Base-by-base conservation (phyloP, 2,329 filamentous ascomycete genomes). In the Colletotrichum incanum region DNA sequence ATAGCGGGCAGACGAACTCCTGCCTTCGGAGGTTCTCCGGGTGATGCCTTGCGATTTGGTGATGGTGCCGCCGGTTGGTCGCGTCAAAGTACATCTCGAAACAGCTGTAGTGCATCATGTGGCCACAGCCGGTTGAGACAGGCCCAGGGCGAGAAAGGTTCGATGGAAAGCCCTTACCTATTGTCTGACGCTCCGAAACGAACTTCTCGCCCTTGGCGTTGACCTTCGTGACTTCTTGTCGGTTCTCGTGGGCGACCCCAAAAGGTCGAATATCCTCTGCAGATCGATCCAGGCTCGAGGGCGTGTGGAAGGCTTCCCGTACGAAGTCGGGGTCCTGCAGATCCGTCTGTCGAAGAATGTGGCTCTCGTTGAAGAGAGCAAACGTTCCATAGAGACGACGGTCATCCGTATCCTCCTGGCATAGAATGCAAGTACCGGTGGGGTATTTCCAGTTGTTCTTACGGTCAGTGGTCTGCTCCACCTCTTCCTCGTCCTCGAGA, bases 81-180 rank as follows among this genome's bases (percentile, higher is more conserved):
- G 96, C 94, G 56, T 93, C 90, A 75, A 94, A 93, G 79, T 98
- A 99, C 50, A 93, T 90, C 78, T 98, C 95, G 79, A 99, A 99
- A 83, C 96, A 99, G 76, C 90, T 91, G 80, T 94, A 98, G 81
- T 99, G 96, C 96, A 99, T 99, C 78, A 99, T 97, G 81, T 99
- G 96, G 3, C 96, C 96, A 81, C 96, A 99, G 12, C 96, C 94
- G 45, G 93, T 94, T 14, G 95, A 94, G 1, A 98, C 93, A 0
- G 96, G 93, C 0, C 95, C 96, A 23, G 89, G 86, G 37, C 88
- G 87, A 43, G 91, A 91, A 50, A 91, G 87, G 12, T 88, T 86
- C 8, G 91, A 87, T 3, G 94, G 93, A 78, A 97, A 99, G 0
- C 96, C 96, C 81, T 95, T 97, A 41, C 96, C 95, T 59, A 99